Evolutionary conservation across 345 rosid species (phyloP), one percentile per base, ranked within the genome.

Genomic region (Turnera subulata): DNA sequence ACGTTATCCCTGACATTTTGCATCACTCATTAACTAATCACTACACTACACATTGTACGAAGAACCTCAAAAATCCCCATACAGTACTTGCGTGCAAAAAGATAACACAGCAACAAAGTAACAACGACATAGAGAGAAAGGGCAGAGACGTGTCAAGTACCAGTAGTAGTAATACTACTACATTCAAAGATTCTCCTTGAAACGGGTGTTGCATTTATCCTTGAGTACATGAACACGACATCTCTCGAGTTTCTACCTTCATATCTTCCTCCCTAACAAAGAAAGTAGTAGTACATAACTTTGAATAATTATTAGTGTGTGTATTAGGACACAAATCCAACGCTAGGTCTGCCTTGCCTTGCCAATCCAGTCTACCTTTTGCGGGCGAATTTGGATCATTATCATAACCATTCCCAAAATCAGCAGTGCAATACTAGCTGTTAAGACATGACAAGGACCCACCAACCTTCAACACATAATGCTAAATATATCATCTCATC

Each of bases 391-490:
- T 67, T 76, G 80, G 71, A 73, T 59, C 44, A 45, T 76, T 53
- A 50, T 55, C 70, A 66, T 66, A 68, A 59, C 63, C 56, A 55
- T 69, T 69, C 46, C 72, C 70, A 25, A 56, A 47, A 61, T 64
- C 58, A 62, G 35, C 58, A 53, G 14, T 43, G 35, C n/a, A n/a
- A 18, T 15, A 63, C 38, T 63, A 63, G 77, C 62, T 66, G 74
- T 58, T 72, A 61, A 73, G 64, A 72, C 61, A 71, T 57, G 78
- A 69, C 73, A 67, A 47, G 80, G 80, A 74, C 77, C 88, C 82
- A 70, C 81, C 71, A 55, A 50, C 19, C 59, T 66, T 63, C 51
- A 46, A 53, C 69, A 66, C 56, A 57, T 48, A 59, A 69, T 72
- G 76, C 78, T 74, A 72, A 72, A 74, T 59, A 14, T 62, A 56